These are phyloP conservation scores for Penicillium polonicum DNA, from an alignment of 2,329 filamentous ascomycete species.

Conservation along the genomic window DNA sequence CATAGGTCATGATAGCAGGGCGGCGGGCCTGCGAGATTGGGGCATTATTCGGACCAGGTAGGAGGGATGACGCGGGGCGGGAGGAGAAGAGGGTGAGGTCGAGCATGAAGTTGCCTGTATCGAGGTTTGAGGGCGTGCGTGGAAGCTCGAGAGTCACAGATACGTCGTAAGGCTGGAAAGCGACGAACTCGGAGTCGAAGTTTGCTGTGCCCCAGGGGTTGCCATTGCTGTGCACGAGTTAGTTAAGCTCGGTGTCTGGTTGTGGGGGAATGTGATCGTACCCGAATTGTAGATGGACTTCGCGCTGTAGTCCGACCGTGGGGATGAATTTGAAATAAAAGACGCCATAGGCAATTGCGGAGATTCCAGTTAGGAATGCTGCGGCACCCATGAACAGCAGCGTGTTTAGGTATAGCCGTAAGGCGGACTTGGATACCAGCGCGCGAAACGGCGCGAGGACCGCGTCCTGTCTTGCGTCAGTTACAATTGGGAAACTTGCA, in stretches of 20 bases:
- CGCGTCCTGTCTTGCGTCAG: conserved; percentile 47
- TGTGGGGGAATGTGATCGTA: conserved; percentile 27
- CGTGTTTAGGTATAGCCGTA: conserved; percentile 63
- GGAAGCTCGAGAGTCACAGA: conserved; percentile 73
- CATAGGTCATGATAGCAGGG: conserved; percentile 76
- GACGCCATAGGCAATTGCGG: conserved; percentile 60
- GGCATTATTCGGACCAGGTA: conserved; percentile 30
- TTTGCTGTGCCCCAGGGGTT: conserved; percentile 54
- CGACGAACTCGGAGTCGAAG: conserved; percentile 58
- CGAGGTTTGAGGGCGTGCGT: conserved; percentile 71
- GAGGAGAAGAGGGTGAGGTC: conserved; percentile 67
- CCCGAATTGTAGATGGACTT: conserved; percentile 67
- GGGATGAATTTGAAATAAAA: conserved; percentile 72
- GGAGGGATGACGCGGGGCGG: conserved; percentile 38
- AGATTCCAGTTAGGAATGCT: conserved; percentile 56
- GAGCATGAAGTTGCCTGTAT: conserved; percentile 92
- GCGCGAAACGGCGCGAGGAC: conserved; percentile 55
- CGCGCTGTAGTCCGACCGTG: conserved; percentile 60
- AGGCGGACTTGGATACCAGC: conserved; percentile 61
- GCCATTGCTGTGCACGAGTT: conserved; percentile 35
- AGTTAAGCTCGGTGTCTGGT: background rate
- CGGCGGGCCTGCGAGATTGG: conserved; percentile 66
- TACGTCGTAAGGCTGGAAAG: conserved; percentile 81
- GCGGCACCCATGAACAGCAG: conserved; percentile 55
- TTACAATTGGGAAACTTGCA: background rate